A percentile compares a stretch with the other conserved stretches of the same genome.
These are phyloP conservation scores for Rhizopogon sp. DNA, from an alignment of 768 basidiomycete genomes.

Conservation along the genomic window DNA sequence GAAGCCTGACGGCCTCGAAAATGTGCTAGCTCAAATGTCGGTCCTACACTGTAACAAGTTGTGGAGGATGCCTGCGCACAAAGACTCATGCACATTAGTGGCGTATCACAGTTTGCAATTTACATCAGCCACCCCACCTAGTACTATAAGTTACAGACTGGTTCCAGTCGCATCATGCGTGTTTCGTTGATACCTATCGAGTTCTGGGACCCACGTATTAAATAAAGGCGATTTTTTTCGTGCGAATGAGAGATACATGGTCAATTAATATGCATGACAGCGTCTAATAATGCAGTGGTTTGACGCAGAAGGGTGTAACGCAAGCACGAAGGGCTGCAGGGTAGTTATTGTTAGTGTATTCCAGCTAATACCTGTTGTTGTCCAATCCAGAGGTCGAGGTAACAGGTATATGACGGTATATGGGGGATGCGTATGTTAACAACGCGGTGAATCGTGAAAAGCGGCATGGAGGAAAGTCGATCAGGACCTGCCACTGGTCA, in stretches of 20 bases:
- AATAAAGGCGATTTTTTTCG: background rate
- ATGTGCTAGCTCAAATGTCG: no score
- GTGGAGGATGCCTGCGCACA: background rate
- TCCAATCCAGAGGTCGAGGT: constrained; percentile 7
- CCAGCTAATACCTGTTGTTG: constrained; percentile 24
- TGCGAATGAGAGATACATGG: background rate
- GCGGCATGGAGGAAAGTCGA: constrained; percentile 13
- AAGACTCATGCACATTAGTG: background rate
- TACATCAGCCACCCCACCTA: background rate
- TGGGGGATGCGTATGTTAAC: constrained; percentile 7
- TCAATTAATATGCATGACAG: background rate
- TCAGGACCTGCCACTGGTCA: constrained; percentile 77
- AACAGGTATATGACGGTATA: constrained; percentile 2
- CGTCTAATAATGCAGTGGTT: background rate
- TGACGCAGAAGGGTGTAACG: background rate
- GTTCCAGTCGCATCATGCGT: no score
- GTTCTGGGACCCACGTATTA: background rate
- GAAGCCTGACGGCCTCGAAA: no score
- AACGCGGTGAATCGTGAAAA: background rate
- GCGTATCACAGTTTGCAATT: background rate
- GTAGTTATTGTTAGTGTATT: constrained; percentile 6
- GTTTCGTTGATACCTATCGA: no score
- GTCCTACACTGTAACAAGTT: no score
- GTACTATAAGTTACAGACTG: no score
- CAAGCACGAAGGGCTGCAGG: background rate